phyloP scores from a whole-genome alignment of 768 basidiomycete genomes.

The Suillus lakei region DNA sequence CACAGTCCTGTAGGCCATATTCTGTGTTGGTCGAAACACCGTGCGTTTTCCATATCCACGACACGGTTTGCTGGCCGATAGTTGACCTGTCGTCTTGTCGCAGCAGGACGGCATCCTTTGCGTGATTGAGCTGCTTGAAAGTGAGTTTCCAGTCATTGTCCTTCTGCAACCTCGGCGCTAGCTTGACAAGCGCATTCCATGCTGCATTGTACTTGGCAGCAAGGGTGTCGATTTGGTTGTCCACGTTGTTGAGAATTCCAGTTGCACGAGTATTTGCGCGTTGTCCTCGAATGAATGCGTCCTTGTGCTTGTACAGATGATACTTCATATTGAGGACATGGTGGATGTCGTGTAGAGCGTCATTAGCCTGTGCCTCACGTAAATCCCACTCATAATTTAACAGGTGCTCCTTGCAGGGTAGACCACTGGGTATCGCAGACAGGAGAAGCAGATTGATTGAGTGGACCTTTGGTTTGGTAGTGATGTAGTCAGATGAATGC shows the following conservation, averaged over 20 bases:
- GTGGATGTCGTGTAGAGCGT: slow-evolving; percentile 33
- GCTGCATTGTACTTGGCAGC: slow-evolving; percentile 15
- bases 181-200: slow-evolving; percentile 1
- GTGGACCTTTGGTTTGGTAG: too few relatives aligned
- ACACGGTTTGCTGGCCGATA: slow-evolving; percentile 7
- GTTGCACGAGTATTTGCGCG: background rate
- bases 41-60: slow-evolving; percentile 9
- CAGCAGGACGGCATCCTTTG: background rate
- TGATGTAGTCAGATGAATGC: too few relatives aligned
- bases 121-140: background rate
- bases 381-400: too few relatives aligned
- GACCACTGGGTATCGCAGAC: too few relatives aligned
- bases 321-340: slow-evolving; percentile 31
- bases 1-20: background rate
- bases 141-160: background rate
- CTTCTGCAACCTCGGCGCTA: background rate
- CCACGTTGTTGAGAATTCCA: too few relatives aligned
- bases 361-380: background rate
- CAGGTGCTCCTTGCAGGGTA: too few relatives aligned
- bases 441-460: too few relatives aligned
- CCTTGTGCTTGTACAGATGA: slow-evolving; percentile 37
- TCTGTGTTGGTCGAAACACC: background rate
- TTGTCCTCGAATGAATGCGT: slow-evolving; percentile 16
- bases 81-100: background rate
- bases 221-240: too few relatives aligned